Evolutionary conservation across 257 asterid genomes (phyloP), one percentile per base, ranked within the genome.

Genomic region (Salvia miltiorrhiza): DNA sequence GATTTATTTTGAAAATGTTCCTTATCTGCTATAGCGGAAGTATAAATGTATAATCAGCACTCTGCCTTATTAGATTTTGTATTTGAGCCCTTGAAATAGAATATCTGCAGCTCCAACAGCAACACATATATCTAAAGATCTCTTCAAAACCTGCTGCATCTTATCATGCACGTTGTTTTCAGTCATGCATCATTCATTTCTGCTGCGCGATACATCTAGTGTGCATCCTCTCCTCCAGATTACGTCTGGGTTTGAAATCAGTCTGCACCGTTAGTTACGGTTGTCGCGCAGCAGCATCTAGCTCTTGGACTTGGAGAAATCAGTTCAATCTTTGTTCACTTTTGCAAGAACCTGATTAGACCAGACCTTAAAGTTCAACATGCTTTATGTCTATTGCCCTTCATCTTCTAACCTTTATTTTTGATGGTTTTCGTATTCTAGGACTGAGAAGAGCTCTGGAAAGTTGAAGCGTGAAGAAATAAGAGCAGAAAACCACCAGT

Each of bases 81-180:
- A 37, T 69, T 53, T 21, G 63, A 63, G 71, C 79, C 57, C 67
- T 69, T 69, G 63, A 70, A 54, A 47, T 40, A 56, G 80, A 70
- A 76, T 76, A 70, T 64, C 50, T 67, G 63, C 57, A 24, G 56
- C 72, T 76, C 33, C 24, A 41, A 52, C 26, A 63, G 20, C 11
- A 9, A 39, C 19, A 37, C 16, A 37, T 9, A 21, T 12, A 52
- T 26, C 53, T 47, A 53, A 39, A 41, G 44, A 23, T 39, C 37
- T 53, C 57, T 4, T 62, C 64, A 54, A 47, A 47, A 54, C 44
- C 48, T 9, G 67, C 48, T 64, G 41, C 53, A 50, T 43, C 67
- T 59, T 55, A 35, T 74, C 70, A 19, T 49, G 48, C 64, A 49
- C 12, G n/a, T 41, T 28, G 24, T n/a, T 53, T 44, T 41, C 67